A percentile compares a stretch with the other conserved stretches of the same genome.
Evolutionary conservation across 2,329 filamentous ascomycete species (phyloP).

Genomic region (Aspergillus sp.): DNA sequence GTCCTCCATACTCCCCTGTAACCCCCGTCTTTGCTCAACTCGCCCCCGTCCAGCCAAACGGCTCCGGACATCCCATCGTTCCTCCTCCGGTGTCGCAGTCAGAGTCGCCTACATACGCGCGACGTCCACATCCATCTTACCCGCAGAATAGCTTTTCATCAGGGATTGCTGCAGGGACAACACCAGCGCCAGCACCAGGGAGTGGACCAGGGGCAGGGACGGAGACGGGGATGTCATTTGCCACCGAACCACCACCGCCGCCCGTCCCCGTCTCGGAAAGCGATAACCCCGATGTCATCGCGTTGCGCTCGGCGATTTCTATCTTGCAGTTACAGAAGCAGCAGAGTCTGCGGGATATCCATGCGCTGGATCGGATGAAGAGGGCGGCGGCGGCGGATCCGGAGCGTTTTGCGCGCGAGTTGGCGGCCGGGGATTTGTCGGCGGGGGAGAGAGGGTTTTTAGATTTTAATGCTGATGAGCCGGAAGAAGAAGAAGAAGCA

Average conservation of each 20-base stretch:
- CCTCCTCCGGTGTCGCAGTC: constrained; percentile 23
- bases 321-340: constrained; percentile 79
- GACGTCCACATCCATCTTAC: no score
- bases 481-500: constrained; percentile 20
- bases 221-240: constrained; percentile 5
- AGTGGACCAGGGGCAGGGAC: background rate
- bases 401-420: constrained; percentile 60
- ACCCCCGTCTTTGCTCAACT: constrained; percentile 37
- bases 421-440: constrained; percentile 55
- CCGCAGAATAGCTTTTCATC: no score
- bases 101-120: background rate
- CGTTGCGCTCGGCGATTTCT: constrained; percentile 74
- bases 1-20: constrained; percentile 41
- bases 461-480: constrained; percentile 27
- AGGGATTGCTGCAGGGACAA: no score
- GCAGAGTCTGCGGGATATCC: constrained; percentile 68
- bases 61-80: constrained; percentile 18
- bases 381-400: constrained; percentile 63
- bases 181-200: no score
- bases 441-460: constrained; percentile 29
- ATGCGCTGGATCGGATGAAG: constrained; percentile 60
- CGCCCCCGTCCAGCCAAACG: constrained; percentile 14
- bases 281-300: constrained; percentile 75
- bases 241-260: constrained; percentile 30
- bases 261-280: constrained; percentile 40